Conservation (phyloP, 1,139 yeast species). For the Geotrichum aggregatum region DNA sequence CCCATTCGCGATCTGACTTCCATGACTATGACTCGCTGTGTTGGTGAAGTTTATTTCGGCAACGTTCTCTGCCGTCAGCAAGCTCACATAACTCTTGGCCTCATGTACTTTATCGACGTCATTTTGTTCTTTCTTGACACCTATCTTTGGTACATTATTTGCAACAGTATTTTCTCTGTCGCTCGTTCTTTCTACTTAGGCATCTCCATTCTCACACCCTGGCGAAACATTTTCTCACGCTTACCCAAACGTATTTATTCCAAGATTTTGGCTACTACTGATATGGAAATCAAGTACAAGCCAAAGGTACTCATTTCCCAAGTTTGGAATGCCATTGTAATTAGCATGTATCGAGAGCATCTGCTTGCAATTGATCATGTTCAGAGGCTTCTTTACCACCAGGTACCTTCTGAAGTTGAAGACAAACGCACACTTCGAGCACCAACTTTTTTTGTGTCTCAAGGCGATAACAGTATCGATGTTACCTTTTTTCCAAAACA, state of each 20-base stretch:
- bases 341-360: constrained; percentile 98
- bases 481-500: constrained; percentile 94
- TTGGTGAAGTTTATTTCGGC: constrained; percentile 90
- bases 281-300: constrained; percentile 97
- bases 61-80: constrained; percentile 72
- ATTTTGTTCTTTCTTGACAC: constrained; percentile 96
- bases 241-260: constrained; percentile 98
- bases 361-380: constrained; percentile 96
- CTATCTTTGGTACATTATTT: constrained; percentile 95
- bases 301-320: constrained; percentile 97
- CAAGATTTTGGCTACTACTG: constrained; percentile 94
- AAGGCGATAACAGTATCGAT: constrained; percentile 90
- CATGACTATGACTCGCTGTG: constrained; percentile 62
- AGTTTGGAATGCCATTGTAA: constrained; percentile 97
- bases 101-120: constrained; percentile 89
- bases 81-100: constrained; percentile 79
- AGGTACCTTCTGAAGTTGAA: constrained; percentile 88
- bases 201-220: constrained; percentile 95
- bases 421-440: constrained; percentile 98
- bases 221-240: constrained; percentile 97
- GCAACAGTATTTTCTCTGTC: constrained; percentile 90
- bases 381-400: constrained; percentile 92
- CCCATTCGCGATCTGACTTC: constrained; percentile 75
- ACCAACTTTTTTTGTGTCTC: constrained; percentile 96
- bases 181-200: constrained; percentile 98